Evolutionary conservation across 495 filamentous ascomycete genomes (phyloP).

Genomic region (Barbatosphaeria neglecta): DNA sequence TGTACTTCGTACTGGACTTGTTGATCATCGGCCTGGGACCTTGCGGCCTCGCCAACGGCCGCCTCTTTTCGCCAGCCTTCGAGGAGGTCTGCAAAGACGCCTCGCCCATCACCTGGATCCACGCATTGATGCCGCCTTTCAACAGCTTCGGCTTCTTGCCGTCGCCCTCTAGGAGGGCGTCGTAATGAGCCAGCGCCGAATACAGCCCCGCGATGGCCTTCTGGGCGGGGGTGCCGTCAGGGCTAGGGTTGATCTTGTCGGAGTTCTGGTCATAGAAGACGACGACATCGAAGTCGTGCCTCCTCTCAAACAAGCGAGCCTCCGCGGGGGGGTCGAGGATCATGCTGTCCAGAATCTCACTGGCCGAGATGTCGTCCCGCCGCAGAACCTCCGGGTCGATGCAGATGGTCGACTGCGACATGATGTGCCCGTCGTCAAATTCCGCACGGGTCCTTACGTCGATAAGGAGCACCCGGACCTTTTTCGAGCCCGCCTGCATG

Average conservation of each 20-base stretch:
- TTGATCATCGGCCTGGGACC: constrained; percentile 8
- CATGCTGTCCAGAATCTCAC: constrained; percentile 71
- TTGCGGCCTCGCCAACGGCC: constrained; percentile 4
- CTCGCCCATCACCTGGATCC: constrained; percentile 67
- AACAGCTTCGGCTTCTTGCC: constrained; percentile 67
- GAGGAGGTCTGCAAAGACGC: constrained; percentile 42
- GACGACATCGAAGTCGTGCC: constrained; percentile 72
- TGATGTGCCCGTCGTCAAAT: constrained; percentile 82
- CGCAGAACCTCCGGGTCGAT: constrained; percentile 71
- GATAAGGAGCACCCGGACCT: constrained; percentile 61
- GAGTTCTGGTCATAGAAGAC: constrained; percentile 78
- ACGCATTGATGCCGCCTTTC: constrained; percentile 70
- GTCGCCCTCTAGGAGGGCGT: constrained; percentile 46
- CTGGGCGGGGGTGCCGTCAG: constrained; percentile 29
- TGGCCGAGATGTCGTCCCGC: constrained; percentile 68
- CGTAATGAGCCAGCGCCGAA: constrained; percentile 72
- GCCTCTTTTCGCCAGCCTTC: constrained; percentile 2
- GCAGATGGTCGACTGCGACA: constrained; percentile 69
- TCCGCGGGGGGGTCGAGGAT: constrained; percentile 68
- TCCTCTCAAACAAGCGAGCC: constrained; percentile 57
- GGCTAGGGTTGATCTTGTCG: constrained; percentile 33
- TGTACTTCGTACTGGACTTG: constrained; percentile 10
- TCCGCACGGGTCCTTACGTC: constrained; percentile 74
- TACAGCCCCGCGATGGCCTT: constrained; percentile 56
- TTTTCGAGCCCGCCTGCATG: constrained; percentile 33